A percentile compares a stretch with the other conserved stretches of the same genome.
phyloP scores from a whole-genome alignment of 208 protist species.

The Balamuthia mandrillaris region DNA sequence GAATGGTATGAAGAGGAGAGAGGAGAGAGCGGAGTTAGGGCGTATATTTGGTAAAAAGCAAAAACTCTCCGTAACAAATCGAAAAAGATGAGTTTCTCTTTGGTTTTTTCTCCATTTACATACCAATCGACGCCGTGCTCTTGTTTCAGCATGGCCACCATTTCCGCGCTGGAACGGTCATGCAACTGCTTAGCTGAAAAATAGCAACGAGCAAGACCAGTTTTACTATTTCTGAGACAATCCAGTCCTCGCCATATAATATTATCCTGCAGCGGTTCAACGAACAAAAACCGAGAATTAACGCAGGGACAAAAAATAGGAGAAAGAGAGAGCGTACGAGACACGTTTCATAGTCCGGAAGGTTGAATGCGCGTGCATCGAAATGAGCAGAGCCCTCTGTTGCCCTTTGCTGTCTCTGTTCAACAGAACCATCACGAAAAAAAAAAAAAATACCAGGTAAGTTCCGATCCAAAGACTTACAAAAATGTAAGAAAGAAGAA shows the following conservation, averaged over 20 bases:
- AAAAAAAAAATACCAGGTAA: not conserved
- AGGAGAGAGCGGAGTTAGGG: no score
- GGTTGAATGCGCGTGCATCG: not conserved
- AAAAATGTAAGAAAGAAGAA: not conserved
- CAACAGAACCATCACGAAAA: not conserved
- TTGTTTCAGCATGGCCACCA: not conserved
- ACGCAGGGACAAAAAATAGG: not conserved
- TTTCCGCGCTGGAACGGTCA: not conserved
- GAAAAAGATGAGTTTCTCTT: no score
- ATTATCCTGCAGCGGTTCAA: not conserved
- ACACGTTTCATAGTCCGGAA: not conserved
- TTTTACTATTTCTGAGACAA: not conserved
- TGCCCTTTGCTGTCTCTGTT: not conserved
- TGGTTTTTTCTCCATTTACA: no score
- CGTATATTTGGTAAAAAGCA: no score
- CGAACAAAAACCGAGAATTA: not conserved
- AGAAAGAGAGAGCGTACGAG: not conserved
- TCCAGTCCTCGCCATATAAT: not conserved
- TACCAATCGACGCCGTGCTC: not conserved
- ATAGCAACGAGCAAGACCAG: not conserved
- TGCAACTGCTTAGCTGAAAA: not conserved
- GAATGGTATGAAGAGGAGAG: no score
- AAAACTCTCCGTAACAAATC: no score
- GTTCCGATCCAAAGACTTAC: not conserved
- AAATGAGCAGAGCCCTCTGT: not conserved